phyloP scores from a whole-genome alignment of 2,329 filamentous ascomycete genomes.

The Phialophora chinensis region DNA sequence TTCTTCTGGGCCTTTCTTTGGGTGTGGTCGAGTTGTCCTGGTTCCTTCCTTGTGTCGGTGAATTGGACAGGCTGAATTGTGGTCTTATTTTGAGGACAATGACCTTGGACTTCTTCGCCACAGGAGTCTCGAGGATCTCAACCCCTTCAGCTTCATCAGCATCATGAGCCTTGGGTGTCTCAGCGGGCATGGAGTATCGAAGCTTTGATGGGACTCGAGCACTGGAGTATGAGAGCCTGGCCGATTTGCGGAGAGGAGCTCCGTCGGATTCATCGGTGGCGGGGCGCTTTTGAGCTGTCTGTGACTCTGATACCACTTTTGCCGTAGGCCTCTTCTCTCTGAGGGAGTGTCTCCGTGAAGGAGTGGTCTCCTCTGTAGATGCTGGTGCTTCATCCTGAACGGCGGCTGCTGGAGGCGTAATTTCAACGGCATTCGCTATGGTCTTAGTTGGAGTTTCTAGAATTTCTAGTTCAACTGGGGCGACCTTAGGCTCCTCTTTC shows the following conservation, averaged over 20 bases:
- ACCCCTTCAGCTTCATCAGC: conserved; percentile 1
- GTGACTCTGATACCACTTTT: conserved; percentile 27
- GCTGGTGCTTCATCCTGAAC: not conserved
- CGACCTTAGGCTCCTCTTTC: conserved; percentile 5
- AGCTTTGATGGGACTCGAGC: conserved; percentile 32
- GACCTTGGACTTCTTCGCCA: conserved; percentile 19
- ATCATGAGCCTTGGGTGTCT: conserved; percentile 14
- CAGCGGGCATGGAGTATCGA: conserved; percentile 26
- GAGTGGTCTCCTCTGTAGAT: conserved; percentile 1
- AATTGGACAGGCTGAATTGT: conserved; percentile 7
- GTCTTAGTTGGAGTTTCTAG: conserved; percentile 10
- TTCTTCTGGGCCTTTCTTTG: conserved; percentile 2
- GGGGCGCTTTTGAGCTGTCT: conserved; percentile 29
- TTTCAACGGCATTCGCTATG: not conserved
- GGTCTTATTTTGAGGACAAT: conserved; percentile 25
- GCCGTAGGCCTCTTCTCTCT: conserved; percentile 33
- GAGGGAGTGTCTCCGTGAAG: conserved; percentile 25
- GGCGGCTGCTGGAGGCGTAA: not conserved
- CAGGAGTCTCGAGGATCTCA: conserved; percentile 6
- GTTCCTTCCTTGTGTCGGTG: not conserved
- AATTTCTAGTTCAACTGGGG: conserved; percentile 10
- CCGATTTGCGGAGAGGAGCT: conserved; percentile 28
- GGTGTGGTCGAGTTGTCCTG: not conserved
- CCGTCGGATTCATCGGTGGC: conserved; percentile 26
- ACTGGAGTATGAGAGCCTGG: conserved; percentile 23